Base-by-base conservation (phyloP, 768 basidiomycete species). In the Lactarius quietus region DNA sequence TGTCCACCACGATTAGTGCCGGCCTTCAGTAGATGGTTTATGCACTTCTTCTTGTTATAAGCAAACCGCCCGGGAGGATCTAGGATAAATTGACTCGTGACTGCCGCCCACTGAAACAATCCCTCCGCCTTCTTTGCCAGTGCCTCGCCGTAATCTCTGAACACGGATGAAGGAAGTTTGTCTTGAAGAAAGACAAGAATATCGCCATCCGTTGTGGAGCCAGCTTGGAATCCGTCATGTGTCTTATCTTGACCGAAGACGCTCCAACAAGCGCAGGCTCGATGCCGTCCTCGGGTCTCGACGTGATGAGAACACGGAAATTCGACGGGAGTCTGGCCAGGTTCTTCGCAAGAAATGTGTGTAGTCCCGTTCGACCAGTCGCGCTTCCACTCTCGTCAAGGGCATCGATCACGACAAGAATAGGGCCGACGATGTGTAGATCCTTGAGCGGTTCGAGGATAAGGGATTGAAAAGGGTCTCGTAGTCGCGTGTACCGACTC, bases 61-160 rank as follows among this genome's bases (percentile, higher is more conserved):
- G 28, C 15, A 17, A 41, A 41, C 18, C 14, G 29, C 18, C 3
- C 28, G 23, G 45, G 45, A 48, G 59, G 59, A 6, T 18, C 6
- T 2, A 15, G 5, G 59, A 60, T 60, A 31, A 10, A 60, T 31
- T 15, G 38, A 31, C 39, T 31, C 0, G 59, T 45, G 12, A 45
- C 59, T 14, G 59, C 59, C 6, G 59, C 59, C 59, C 59, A 60
- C 29, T 48, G 45, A 23, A 48, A 48, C 17, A 31, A 35, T 20
- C 53, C 53, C 18, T 55, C 53, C 1, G 53, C 53, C 18, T 9
- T 55, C 4, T 3, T 12, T 20, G 53, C 53, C n/a, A 58, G 57
- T 18, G 10, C 6, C 18, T 5, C 36, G 6, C 57, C 57, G 29
- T 41, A 28, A 7, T 58, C 9, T 26, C 7, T 29, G 15, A 58